phyloP scores from a whole-genome alignment of 2,329 filamentous ascomycete species.

The Helotiales sp. region DNA sequence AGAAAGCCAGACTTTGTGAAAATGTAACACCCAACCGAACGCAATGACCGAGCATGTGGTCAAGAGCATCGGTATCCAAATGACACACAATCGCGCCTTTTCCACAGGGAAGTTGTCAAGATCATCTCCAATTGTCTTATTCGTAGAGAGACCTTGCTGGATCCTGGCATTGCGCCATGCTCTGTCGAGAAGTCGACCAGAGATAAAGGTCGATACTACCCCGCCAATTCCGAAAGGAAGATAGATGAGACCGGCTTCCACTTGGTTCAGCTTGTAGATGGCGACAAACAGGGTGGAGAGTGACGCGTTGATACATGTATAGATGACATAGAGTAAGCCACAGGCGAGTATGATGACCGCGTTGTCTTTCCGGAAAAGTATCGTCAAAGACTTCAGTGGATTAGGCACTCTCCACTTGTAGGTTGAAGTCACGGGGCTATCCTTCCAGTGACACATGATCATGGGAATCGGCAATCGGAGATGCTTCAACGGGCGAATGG shows the following conservation, averaged over 20 bases:
- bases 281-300: slow-evolving; percentile 38
- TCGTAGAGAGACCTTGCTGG: slow-evolving; percentile 57
- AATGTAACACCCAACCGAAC: slow-evolving; percentile 36
- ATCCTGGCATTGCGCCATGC: slow-evolving; percentile 68
- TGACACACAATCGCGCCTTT: slow-evolving; percentile 49
- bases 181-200: slow-evolving; percentile 53
- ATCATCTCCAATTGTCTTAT: slow-evolving; percentile 47
- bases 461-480: slow-evolving; percentile 44
- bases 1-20: neutral
- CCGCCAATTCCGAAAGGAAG: slow-evolving; percentile 47
- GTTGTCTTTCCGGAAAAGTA: neutral
- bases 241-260: slow-evolving; percentile 24
- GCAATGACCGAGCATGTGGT: slow-evolving; percentile 35
- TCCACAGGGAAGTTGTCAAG: slow-evolving; percentile 34
- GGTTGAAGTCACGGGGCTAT: slow-evolving; percentile 7
- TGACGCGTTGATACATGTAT: too few relatives aligned
- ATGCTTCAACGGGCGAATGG: slow-evolving; percentile 58
- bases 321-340: too few relatives aligned
- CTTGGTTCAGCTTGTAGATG: slow-evolving; percentile 21
- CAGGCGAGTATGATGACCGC: too few relatives aligned
- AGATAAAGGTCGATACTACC: slow-evolving; percentile 46
- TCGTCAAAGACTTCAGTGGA: slow-evolving; percentile 37
- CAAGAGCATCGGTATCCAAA: slow-evolving; percentile 45
- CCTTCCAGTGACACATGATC: slow-evolving; percentile 17
- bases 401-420: slow-evolving; percentile 36